Evolutionary conservation across 1,284 basidiomycete species (phyloP).

Genomic region (Melampsora americana): DNA sequence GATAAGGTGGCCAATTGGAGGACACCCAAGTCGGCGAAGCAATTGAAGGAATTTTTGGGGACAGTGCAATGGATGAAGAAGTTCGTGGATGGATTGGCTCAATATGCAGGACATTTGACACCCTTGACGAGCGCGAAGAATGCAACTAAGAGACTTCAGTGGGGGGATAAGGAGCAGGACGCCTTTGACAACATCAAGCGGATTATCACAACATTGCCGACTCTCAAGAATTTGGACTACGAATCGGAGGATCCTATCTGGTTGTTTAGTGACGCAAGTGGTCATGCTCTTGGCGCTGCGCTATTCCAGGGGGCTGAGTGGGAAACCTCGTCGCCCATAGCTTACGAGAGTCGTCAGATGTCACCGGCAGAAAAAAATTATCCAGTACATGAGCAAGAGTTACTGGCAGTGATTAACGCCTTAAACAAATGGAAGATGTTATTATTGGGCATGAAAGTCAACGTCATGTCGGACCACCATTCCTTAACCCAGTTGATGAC

Average conservation of each 20-base stretch:
- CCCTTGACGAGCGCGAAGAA: neutral
- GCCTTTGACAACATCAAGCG: constrained; percentile 55
- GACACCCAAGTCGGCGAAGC: neutral
- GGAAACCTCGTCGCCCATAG: constrained; percentile 23
- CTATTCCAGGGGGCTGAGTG: constrained; percentile 27
- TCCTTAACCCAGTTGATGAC: too few relatives aligned
- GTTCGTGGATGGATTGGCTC: neutral
- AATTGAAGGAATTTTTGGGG: neutral
- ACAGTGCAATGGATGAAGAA: too few relatives aligned
- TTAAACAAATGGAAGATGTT: constrained; percentile 46
- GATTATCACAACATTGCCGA: constrained; percentile 48
- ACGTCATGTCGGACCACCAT: too few relatives aligned
- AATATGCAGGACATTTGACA: neutral
- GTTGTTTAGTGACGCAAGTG: constrained; percentile 41
- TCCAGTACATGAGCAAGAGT: too few relatives aligned
- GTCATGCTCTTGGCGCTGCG: constrained; percentile 32
- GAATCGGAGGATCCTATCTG: constrained; percentile 45
- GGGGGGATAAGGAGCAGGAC: constrained; percentile 15
- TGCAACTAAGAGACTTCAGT: neutral
- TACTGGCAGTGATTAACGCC: constrained; percentile 44
- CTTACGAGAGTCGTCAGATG: constrained; percentile 41
- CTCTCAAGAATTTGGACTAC: constrained; percentile 52
- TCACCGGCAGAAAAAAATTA: constrained; percentile 45
- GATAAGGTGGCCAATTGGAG: neutral
- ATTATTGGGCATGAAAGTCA: too few relatives aligned